Conservation (phyloP, 2,329 filamentous ascomycete genomes). For the Paecilomyces niveus region DNA sequence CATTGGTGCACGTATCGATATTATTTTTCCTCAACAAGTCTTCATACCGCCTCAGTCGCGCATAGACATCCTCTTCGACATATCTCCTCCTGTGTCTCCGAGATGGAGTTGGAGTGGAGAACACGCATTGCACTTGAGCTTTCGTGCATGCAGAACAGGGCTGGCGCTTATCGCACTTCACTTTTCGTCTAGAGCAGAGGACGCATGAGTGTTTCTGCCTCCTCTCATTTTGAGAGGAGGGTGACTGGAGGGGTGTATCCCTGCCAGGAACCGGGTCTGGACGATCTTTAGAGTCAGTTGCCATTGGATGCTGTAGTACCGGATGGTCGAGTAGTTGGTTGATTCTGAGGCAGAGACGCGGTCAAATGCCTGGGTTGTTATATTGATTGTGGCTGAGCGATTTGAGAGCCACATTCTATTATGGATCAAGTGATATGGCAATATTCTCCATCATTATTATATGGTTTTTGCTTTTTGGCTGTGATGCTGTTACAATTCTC, state of each 20-base stretch:
- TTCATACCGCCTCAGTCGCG: constrained; percentile 3
- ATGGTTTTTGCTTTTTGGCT: neutral
- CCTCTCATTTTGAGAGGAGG: neutral
- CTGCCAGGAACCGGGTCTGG: neutral
- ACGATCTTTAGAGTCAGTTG: neutral
- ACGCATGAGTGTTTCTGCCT: constrained; percentile 1
- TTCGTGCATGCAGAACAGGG: constrained; percentile 1
- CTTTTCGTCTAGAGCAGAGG: constrained; percentile 2
- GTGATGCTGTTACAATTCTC: neutral
- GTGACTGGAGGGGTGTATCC: neutral
- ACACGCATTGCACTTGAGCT: neutral
- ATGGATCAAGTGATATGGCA: neutral
- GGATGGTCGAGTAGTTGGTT: neutral
- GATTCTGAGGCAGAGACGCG: neutral
- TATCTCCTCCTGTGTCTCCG: neutral
- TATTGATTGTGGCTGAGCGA: neutral
- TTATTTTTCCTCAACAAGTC: constrained; percentile 11
- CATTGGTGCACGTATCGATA: constrained; percentile 16
- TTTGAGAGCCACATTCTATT: neutral
- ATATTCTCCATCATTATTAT: neutral
- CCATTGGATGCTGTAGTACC: neutral
- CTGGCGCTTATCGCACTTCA: constrained; percentile 1
- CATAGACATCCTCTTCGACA: neutral
- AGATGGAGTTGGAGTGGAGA: constrained; percentile 30
- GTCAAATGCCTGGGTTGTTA: neutral